phyloP scores from a whole-genome alignment of 352 stramenopile species.

The Globisporangium viniferum region DNA sequence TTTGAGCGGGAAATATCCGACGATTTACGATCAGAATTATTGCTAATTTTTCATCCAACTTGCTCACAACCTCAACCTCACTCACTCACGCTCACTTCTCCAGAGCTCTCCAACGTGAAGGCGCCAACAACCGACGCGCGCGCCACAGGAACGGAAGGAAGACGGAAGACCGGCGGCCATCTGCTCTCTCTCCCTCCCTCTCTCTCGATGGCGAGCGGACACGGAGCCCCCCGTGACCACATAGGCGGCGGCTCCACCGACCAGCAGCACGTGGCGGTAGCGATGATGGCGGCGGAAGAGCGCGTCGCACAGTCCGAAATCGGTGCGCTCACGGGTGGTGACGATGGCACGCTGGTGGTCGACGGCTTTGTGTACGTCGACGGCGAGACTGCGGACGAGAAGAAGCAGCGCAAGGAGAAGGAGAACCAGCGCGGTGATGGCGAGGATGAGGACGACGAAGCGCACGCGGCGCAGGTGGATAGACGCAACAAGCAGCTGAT shows the following conservation, averaged over 20 bases:
- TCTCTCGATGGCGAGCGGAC: slow-evolving; percentile 1
- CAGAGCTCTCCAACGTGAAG: background rate
- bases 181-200: background rate
- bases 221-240: background rate
- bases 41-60: background rate
- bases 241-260: background rate
- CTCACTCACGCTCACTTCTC: background rate
- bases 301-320: background rate
- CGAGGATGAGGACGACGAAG: background rate
- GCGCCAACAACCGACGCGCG: background rate
- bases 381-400: background rate
- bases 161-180: background rate
- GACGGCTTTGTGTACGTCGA: slow-evolving; percentile 15
- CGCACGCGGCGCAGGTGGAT: background rate
- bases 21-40: too few species aligned
- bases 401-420: background rate
- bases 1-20: too few species aligned
- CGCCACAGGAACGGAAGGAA: background rate
- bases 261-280: background rate
- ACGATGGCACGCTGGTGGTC: slow-evolving; percentile 2
- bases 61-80: background rate
- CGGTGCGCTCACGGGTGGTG: background rate
- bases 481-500: slow-evolving; percentile 27
- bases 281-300: background rate
- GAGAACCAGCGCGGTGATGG: background rate